A percentile compares a stretch with the other conserved stretches of the same genome.
phyloP scores from a whole-genome alignment of 2,329 filamentous ascomycete genomes.

The Fusarium floridanum region DNA sequence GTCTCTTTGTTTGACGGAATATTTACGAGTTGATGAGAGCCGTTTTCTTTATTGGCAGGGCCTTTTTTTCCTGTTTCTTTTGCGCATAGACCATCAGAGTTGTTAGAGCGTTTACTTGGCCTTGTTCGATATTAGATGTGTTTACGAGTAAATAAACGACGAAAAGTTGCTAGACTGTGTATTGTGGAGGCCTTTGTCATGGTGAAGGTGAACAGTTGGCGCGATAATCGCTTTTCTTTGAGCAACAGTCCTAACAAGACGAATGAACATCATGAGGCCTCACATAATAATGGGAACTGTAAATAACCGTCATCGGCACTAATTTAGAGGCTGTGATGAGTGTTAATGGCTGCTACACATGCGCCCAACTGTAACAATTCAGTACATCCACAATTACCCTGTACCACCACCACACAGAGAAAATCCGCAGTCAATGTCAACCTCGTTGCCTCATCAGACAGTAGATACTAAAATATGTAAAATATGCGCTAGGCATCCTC shows the following conservation, averaged over 20 bases:
- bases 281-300: not conserved
- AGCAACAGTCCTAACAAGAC: not conserved
- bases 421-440: not conserved
- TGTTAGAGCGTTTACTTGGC: not conserved
- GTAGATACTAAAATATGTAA: not conserved
- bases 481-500: not conserved
- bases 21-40: constrained; percentile 28
- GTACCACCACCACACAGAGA: not conserved
- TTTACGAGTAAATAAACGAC: not conserved
- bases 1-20: not conserved
- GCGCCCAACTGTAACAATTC: not conserved
- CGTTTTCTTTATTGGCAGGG: constrained; percentile 6
- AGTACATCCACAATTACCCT: not conserved
- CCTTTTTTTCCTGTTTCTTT: not conserved
- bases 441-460: not conserved
- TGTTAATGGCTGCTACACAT: not conserved
- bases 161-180: not conserved
- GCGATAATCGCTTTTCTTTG: not conserved
- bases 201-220: not conserved
- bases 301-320: not conserved
- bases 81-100: constrained; percentile 11
- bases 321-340: not conserved
- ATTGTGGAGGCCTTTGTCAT: not conserved
- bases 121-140: constrained; percentile 13
- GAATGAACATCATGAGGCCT: not conserved